These are phyloP conservation scores for Phytophthora melonis DNA, from an alignment of 352 stramenopile genomes.

Conservation along the genomic window DNA sequence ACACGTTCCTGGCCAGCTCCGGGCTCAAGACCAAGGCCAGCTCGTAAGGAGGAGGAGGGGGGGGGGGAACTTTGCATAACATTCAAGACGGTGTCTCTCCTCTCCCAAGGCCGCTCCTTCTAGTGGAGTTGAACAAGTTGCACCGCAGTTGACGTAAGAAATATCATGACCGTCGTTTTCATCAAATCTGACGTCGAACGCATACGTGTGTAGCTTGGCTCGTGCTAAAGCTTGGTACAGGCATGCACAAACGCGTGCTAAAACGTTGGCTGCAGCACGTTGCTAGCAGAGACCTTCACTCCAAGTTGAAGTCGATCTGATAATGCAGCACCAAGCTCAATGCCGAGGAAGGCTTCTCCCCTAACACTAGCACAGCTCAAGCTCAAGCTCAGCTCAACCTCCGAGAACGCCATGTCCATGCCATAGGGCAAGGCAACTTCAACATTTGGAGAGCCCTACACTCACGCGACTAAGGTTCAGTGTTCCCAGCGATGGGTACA, in stretches of 20 bases:
- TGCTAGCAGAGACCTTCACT: not conserved
- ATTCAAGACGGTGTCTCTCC: too few relatives aligned
- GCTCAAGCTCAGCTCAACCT: too few relatives aligned
- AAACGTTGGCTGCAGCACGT: too few relatives aligned
- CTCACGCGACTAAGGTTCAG: not conserved
- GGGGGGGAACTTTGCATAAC: too few relatives aligned
- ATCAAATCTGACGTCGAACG: not conserved
- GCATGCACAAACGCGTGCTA: not conserved
- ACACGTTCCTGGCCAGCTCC: conserved; percentile 45
- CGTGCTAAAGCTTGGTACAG: not conserved
- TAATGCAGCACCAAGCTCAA: too few relatives aligned
- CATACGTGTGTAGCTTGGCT: not conserved
- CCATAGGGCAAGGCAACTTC: not conserved
- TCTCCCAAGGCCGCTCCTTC: not conserved
- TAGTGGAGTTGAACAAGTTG: not conserved
- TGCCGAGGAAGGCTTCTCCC: too few relatives aligned
- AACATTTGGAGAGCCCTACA: not conserved
- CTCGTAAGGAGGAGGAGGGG: conserved; percentile 9
- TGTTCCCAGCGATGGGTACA: not conserved
- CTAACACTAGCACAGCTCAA: too few relatives aligned
- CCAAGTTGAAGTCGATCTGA: not conserved
- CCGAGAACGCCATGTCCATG: too few relatives aligned
- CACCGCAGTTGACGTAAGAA: not conserved
- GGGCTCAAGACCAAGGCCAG: conserved; percentile 29
- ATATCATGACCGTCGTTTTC: not conserved